phyloP scores from a whole-genome alignment of 371 early-diverging fungal species.

The Haplosporangium sp. region DNA sequence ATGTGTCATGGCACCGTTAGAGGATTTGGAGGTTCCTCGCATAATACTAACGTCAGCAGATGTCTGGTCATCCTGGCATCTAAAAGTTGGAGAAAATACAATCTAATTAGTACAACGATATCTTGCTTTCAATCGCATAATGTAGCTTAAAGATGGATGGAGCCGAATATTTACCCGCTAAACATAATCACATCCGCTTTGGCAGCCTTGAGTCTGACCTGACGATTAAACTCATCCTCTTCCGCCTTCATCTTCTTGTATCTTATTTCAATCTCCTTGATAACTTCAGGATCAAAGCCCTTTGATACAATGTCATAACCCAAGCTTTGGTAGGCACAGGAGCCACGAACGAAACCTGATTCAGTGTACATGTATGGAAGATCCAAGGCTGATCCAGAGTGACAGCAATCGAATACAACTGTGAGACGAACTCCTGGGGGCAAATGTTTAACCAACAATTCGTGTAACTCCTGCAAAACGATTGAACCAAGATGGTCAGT shows the following conservation, averaged over 20 bases:
- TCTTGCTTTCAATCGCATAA: background rate
- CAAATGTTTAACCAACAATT: constrained; percentile 70
- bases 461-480: constrained; percentile 58
- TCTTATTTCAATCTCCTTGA: constrained; percentile 28
- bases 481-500: background rate
- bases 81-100: background rate
- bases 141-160: constrained; percentile 1
- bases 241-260: constrained; percentile 21
- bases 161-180: constrained; percentile 65
- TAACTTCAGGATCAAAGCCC: constrained; percentile 44
- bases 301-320: constrained; percentile 48
- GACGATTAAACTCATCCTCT: constrained; percentile 58
- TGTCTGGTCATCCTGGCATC: constrained; percentile 53
- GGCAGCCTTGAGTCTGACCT: constrained; percentile 65
- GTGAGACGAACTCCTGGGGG: constrained; percentile 88
- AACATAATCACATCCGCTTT: constrained; percentile 89
- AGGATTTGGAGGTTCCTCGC: constrained; percentile 31
- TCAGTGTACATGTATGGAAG: constrained; percentile 87
- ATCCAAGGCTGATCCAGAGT: constrained; percentile 89
- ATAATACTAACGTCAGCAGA: constrained; percentile 52
- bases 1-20: constrained; percentile 56
- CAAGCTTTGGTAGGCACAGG: constrained; percentile 57
- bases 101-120: background rate
- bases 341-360: constrained; percentile 65
- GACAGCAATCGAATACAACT: constrained; percentile 88